Evolutionary conservation across 768 basidiomycete genomes (phyloP).

Genomic region (Tulasnella sp.): DNA sequence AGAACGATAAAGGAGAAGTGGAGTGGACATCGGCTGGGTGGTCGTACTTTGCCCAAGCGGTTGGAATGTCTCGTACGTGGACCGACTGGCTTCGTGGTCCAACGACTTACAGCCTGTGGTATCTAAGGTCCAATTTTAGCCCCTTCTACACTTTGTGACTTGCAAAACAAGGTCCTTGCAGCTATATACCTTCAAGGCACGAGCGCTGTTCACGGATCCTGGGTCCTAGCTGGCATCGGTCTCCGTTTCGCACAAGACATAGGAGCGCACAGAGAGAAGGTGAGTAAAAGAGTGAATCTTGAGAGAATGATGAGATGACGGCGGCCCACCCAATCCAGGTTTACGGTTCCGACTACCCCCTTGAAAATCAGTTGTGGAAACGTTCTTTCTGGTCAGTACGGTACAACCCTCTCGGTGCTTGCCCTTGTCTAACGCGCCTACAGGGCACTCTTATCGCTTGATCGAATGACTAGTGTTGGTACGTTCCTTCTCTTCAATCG

Average conservation of each 20-base stretch:
- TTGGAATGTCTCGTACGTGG: conserved; percentile 41
- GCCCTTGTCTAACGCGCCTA: too few relatives aligned
- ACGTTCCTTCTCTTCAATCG: conserved; percentile 12
- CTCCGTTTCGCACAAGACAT: conserved; percentile 29
- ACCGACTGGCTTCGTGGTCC: conserved; percentile 28
- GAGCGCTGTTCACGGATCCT: conserved; percentile 29
- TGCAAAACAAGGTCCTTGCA: conserved; percentile 43
- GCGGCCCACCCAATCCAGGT: too few relatives aligned
- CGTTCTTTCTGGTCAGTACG: conserved; percentile 74
- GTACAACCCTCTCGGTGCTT: too few relatives aligned
- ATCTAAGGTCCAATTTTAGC: conserved; percentile 21
- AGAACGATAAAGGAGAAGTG: conserved; percentile 32
- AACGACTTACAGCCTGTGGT: not conserved
- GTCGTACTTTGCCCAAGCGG: conserved; percentile 51
- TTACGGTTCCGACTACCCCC: conserved; percentile 33
- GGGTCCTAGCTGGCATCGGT: conserved; percentile 35
- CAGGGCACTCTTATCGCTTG: conserved; percentile 21
- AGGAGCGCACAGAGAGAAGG: conserved; percentile 45
- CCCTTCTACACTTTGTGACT: conserved; percentile 48
- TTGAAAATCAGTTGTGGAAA: conserved; percentile 67
- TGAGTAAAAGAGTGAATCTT: too few relatives aligned
- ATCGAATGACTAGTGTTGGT: conserved; percentile 28
- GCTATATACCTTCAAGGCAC: conserved; percentile 43
- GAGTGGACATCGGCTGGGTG: conserved; percentile 40
- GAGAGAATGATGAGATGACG: too few relatives aligned